A percentile compares a stretch with the other conserved stretches of the same genome.
phyloP scores from a whole-genome alignment of 2,329 filamentous ascomycete genomes.

The Pseudogymnoascus sp. region DNA sequence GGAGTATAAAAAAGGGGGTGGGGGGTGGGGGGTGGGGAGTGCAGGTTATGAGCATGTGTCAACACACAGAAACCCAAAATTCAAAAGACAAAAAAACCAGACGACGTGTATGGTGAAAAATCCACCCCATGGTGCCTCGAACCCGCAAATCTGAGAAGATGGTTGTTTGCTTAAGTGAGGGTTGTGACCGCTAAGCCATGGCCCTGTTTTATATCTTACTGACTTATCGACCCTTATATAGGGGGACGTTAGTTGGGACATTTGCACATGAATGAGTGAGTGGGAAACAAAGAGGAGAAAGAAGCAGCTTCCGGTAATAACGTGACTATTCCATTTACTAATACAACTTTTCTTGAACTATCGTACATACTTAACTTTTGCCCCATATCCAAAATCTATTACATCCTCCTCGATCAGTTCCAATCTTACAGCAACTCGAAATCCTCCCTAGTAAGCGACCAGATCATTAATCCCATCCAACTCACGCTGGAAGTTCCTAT shows the following conservation, averaged over 20 bases:
- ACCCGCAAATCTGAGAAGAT: not conserved
- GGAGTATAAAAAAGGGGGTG: too few species aligned
- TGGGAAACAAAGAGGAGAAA: not conserved
- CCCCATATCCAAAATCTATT: not conserved
- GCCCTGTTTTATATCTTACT: not conserved
- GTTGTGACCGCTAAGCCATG: not conserved
- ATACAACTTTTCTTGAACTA: not conserved
- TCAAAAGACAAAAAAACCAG: not conserved
- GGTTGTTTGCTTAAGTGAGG: not conserved
- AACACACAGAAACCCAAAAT: not conserved
- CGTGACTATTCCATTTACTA: not conserved
- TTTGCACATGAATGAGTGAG: not conserved
- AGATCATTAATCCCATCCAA: slow-evolving; percentile 56
- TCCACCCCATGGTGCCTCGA: not conserved
- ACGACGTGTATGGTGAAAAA: not conserved
- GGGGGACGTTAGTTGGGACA: not conserved
- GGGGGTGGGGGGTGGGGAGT: too few species aligned
- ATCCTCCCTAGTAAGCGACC: slow-evolving; percentile 54
- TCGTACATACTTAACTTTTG: not conserved
- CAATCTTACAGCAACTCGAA: not conserved
- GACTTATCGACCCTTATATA: not conserved
- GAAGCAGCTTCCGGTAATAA: not conserved
- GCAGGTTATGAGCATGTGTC: not conserved
- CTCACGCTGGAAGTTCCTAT: slow-evolving; percentile 68
- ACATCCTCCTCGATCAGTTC: not conserved